These are phyloP conservation scores for Amylocystis lapponica DNA, from an alignment of 768 basidiomycete genomes.

Conservation along the genomic window DNA sequence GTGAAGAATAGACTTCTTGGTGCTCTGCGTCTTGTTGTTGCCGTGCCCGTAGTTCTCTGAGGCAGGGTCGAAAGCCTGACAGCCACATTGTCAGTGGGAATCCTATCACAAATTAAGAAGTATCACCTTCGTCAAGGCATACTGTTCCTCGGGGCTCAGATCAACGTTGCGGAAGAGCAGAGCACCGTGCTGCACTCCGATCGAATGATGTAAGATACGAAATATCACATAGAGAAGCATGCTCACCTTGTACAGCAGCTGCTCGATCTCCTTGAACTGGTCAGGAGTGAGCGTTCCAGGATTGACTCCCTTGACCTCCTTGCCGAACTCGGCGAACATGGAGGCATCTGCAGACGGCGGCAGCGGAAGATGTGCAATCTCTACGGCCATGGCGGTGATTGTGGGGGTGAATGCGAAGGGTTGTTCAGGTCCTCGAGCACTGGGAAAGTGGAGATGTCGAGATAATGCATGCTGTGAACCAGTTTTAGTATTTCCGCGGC, in stretches of 20 bases:
- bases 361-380: conserved; percentile 59
- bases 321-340: conserved; percentile 67
- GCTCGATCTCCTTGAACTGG: conserved; percentile 60
- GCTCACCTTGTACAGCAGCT: conserved; percentile 72
- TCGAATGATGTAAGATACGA: not conserved
- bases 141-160: conserved; percentile 78
- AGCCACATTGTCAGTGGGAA: not conserved
- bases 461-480: too few species aligned
- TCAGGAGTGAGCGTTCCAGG: conserved; percentile 56
- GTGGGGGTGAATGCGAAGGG: too few species aligned
- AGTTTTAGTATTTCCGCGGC: too few species aligned
- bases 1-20: conserved; percentile 77
- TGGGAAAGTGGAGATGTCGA: too few species aligned
- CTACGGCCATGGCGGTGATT: conserved; percentile 71
- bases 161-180: conserved; percentile 69
- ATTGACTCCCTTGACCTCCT: conserved; percentile 68
- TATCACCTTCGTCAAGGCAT: conserved; percentile 74
- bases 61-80: conserved; percentile 69
- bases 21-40: conserved; percentile 76
- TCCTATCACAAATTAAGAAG: not conserved
- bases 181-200: conserved; percentile 49
- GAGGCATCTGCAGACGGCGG: conserved; percentile 66
- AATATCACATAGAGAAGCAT: not conserved
- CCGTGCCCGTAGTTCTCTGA: conserved; percentile 76
- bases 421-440: too few species aligned